A percentile compares a stretch with the other conserved stretches of the same genome.
phyloP scores from a whole-genome alignment of 1,284 basidiomycete genomes.

The Blastosporella zonata region DNA sequence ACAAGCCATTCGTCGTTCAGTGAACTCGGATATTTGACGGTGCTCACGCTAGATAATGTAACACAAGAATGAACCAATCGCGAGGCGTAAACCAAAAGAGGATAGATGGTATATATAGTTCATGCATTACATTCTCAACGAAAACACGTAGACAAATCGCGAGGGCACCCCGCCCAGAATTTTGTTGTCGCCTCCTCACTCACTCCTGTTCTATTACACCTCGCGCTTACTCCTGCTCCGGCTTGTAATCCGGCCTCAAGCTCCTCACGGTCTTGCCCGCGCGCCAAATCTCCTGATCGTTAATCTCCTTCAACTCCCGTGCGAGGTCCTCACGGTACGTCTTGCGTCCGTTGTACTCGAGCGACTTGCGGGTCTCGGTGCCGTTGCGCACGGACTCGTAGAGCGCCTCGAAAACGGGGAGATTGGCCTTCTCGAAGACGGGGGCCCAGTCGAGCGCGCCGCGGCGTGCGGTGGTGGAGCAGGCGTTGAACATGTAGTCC shows the following conservation, averaged over 20 bases:
- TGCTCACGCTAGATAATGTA: too few relatives aligned
- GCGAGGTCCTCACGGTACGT: conserved; percentile 95
- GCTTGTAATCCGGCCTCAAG: conserved; percentile 74
- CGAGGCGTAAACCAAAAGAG: too few relatives aligned
- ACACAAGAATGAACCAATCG: too few relatives aligned
- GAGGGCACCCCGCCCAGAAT: neutral
- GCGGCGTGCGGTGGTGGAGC: conserved; percentile 98
- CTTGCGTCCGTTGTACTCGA: conserved; percentile 92
- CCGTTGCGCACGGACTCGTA: conserved; percentile 95
- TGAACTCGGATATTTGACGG: too few relatives aligned
- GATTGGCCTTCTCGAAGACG: conserved; percentile 91
- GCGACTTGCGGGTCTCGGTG: conserved; percentile 93
- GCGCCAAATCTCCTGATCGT: conserved; percentile 97
- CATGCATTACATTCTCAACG: too few relatives aligned
- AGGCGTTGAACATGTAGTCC: conserved; percentile 99
- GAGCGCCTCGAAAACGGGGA: conserved; percentile 91
- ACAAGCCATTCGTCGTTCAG: too few relatives aligned
- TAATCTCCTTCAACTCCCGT: conserved; percentile 93
- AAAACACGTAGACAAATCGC: too few relatives aligned
- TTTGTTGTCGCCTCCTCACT: neutral
- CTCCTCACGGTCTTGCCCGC: conserved; percentile 81
- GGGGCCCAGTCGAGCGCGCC: conserved; percentile 99
- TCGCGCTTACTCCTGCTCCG: conserved; percentile 40
- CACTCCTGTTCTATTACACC: neutral
- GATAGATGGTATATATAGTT: too few relatives aligned